phyloP scores from a whole-genome alignment of 768 basidiomycete genomes.

The Phaeotremella fagi region DNA sequence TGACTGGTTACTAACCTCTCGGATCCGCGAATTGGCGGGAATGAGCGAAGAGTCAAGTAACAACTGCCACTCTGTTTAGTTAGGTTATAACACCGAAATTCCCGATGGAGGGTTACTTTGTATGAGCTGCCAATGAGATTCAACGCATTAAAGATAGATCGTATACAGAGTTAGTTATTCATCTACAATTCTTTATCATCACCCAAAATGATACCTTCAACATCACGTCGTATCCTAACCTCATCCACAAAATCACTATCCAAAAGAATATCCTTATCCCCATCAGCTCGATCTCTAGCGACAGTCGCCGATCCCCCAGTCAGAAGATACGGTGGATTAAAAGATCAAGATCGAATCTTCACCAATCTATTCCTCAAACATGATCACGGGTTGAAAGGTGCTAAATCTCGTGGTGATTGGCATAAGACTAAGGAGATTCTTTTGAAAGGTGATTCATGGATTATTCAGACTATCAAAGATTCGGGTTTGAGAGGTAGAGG shows the following conservation, averaged over 20 bases:
- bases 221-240: not conserved
- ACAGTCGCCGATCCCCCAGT: conserved; percentile 61
- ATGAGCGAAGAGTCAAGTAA: no score
- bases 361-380: conserved; percentile 83
- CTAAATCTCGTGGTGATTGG: conserved; percentile 93
- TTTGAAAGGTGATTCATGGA: conserved; percentile 92
- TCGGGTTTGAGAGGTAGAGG: conserved; percentile 93
- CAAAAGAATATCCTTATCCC: not conserved
- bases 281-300: conserved; percentile 42
- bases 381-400: conserved; percentile 90
- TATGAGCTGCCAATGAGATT: no score
- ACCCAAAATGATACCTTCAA: not conserved
- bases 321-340: conserved; percentile 84
- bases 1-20: no score
- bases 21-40: no score
- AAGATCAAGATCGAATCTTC: conserved; percentile 65
- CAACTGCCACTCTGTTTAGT: no score
- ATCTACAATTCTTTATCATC: no score
- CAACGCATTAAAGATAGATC: no score
- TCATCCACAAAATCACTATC: not conserved
- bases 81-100: no score
- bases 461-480: conserved; percentile 92
- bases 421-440: conserved; percentile 95
- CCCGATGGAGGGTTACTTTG: no score
- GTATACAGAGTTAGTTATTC: no score